Evolutionary conservation across 352 stramenopile genomes (phyloP).

Genomic region (Thalassiosira gravida): DNA sequence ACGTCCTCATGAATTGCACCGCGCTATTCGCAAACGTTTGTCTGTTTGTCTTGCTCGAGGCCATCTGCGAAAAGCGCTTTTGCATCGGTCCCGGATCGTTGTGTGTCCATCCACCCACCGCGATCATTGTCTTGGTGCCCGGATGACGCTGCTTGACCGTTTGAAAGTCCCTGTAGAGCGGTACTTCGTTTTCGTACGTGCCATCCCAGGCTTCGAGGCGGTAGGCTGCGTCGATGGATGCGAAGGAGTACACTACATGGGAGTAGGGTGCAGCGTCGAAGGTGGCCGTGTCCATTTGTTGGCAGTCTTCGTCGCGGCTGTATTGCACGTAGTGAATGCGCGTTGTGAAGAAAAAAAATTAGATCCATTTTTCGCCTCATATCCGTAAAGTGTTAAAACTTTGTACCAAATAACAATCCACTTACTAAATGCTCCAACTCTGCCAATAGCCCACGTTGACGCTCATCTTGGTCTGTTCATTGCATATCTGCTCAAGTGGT

Average conservation of each 20-base stretch:
- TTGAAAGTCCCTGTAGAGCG: slow-evolving; percentile 70
- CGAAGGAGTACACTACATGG: slow-evolving; percentile 70
- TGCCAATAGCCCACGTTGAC: slow-evolving; percentile 71
- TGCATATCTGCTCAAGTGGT: slow-evolving; percentile 54
- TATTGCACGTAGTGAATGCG: no score
- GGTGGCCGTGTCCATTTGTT: slow-evolving; percentile 54
- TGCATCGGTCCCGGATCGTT: slow-evolving; percentile 68
- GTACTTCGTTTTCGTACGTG: slow-evolving; percentile 63
- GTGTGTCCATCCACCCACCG: slow-evolving; percentile 65
- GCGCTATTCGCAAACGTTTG: slow-evolving; percentile 59
- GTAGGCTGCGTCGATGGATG: slow-evolving; percentile 57
- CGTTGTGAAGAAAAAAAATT: no score
- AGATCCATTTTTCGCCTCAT: no score
- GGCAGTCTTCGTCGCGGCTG: slow-evolving; percentile 61
- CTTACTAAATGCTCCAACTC: slow-evolving; percentile 72
- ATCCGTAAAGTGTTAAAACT: no score
- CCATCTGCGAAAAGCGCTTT: slow-evolving; percentile 59
- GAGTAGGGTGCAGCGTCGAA: slow-evolving; percentile 57
- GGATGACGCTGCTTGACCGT: slow-evolving; percentile 59
- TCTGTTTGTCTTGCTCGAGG: slow-evolving; percentile 36
- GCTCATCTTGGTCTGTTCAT: slow-evolving; percentile 58
- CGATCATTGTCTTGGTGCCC: slow-evolving; percentile 67
- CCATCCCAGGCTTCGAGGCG: slow-evolving; percentile 63
- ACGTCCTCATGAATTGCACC: slow-evolving; percentile 59
- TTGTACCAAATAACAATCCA: no score